phyloP scores from a whole-genome alignment of 805 yeast species.

The Babjeviella inositovora region DNA sequence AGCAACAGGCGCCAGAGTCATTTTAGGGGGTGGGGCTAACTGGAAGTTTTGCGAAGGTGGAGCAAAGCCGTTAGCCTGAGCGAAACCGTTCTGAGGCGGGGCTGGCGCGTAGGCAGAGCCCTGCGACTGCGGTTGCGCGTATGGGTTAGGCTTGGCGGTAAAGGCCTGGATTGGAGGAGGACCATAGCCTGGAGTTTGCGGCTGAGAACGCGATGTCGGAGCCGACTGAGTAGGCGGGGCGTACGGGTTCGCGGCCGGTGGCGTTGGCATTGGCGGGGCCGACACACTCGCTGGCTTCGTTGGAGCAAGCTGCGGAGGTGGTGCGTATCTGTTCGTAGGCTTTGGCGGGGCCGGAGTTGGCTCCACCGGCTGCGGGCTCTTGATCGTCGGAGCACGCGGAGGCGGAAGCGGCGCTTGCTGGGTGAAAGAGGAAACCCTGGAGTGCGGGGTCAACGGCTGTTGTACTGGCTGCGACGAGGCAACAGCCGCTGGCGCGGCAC shows the following conservation, averaged over 20 bases:
- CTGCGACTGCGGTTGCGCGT: no score
- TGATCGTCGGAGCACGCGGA: slow-evolving; percentile 2
- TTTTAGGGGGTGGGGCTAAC: slow-evolving; percentile 2
- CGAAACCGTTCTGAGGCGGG: no score
- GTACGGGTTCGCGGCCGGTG: slow-evolving; percentile 12
- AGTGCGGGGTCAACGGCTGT: slow-evolving; percentile 1
- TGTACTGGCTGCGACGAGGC: no score
- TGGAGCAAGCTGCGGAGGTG: slow-evolving; percentile 6
- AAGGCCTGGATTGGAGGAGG: no score
- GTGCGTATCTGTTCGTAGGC: slow-evolving; percentile 10
- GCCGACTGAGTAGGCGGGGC: slow-evolving; percentile 12
- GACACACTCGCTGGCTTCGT: slow-evolving; percentile 2
- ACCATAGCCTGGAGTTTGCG: no score
- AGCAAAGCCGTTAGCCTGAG: slow-evolving; percentile 2
- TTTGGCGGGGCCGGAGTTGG: slow-evolving; percentile 5
- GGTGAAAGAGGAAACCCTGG: slow-evolving; percentile 1
- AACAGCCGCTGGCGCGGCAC: slow-evolving; percentile 26
- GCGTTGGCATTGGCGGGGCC: slow-evolving; percentile 1
- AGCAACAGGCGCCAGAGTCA: slow-evolving; percentile 1
- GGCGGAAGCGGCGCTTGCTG: slow-evolving; percentile 2
- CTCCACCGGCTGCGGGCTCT: slow-evolving; percentile 1
- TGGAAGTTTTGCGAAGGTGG: no score
- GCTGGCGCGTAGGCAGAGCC: no score
- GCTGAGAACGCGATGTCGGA: slow-evolving; percentile 4
- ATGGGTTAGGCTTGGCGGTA: no score